Evolutionary conservation across 1,284 basidiomycete species (phyloP), one percentile per base, ranked within the genome.

Genomic region (Phenoliferia sp.): DNA sequence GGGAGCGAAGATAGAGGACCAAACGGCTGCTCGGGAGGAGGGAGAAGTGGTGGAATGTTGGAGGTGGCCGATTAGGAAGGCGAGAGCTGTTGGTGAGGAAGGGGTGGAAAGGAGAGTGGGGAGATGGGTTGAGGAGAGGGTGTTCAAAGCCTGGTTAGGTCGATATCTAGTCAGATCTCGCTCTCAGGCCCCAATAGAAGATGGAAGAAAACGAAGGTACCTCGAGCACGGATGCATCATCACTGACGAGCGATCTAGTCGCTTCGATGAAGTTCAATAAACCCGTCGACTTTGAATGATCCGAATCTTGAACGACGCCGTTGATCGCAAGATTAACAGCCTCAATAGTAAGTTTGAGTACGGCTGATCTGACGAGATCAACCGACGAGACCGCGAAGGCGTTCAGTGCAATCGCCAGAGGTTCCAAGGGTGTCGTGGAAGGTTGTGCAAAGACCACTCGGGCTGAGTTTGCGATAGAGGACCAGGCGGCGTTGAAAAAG

Each of bases 1-100:
- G 6, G 48, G 61, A 33, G 59, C 22, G 61, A 67, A 66, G 32
- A 68, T 63, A 15, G 62, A 62, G 2, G 58, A 26, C 68, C 66
- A 73, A 33, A 61, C 10, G 63, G 39, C 34, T 22, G 55, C 17
- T 58, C 66, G 6, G 66, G 34, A 6, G 17, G 56, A 22, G 3
- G 61, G 29, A 1, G 64, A 60, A 3, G 62, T 28, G 3, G 67
- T 28, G 1, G 60, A 34, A 36, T 65, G 63, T 54, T 65, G 66
- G 10, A 61, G 29, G n/a, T 58, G 35, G 58, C 66, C 54, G 19
- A 67, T 52, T 12, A 39, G 32, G 12, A 70, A 33, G 16, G 61
- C 64, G 33, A 56, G 56, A 1, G 36, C n/a, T 28, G 28, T 57
- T 39, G 59, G 33, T n/a, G 32, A 26, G 0, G 54, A n/a, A 32